Conservation (phyloP, 495 filamentous ascomycete species). For the Amniculicola lignicola region DNA sequence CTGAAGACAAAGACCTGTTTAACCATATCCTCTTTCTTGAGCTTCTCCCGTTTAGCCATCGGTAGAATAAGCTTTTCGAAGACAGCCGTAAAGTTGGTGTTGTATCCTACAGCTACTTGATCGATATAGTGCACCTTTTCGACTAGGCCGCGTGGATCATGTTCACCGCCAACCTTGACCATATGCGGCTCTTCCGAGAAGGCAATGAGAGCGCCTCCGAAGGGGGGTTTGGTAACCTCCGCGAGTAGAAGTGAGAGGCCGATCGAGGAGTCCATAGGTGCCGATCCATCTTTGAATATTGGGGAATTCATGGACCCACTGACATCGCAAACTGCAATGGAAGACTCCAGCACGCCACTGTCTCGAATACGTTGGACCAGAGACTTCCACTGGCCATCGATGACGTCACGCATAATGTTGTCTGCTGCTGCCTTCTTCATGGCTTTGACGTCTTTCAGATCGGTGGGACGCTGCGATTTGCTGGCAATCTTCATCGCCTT, state of each 20-base stretch:
- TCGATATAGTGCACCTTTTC: slow-evolving; percentile 38
- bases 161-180: slow-evolving; percentile 35
- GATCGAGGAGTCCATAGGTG: slow-evolving; percentile 48
- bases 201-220: slow-evolving; percentile 48
- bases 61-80: slow-evolving; percentile 48
- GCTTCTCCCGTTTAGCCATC: slow-evolving; percentile 42
- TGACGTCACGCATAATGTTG: slow-evolving; percentile 31
- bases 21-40: slow-evolving; percentile 48
- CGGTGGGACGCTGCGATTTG: background rate
- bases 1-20: slow-evolving; percentile 51
- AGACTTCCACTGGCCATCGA: slow-evolving; percentile 48
- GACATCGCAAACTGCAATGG: slow-evolving; percentile 50
- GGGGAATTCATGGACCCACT: slow-evolving; percentile 45
- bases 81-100: slow-evolving; percentile 48
- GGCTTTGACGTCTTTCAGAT: slow-evolving; percentile 10
- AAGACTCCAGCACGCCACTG: slow-evolving; percentile 43
- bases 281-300: slow-evolving; percentile 41
- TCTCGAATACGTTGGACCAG: slow-evolving; percentile 49
- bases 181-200: slow-evolving; percentile 41
- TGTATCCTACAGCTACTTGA: slow-evolving; percentile 36
- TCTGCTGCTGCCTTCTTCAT: slow-evolving; percentile 21
- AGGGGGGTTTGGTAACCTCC: slow-evolving; percentile 45
- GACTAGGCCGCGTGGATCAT: slow-evolving; percentile 33
- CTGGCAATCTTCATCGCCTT: background rate
- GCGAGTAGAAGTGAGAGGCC: slow-evolving; percentile 49